Conservation (phyloP, 2,329 filamentous ascomycete genomes). For the Tolypocladium cylindrosporum region DNA sequence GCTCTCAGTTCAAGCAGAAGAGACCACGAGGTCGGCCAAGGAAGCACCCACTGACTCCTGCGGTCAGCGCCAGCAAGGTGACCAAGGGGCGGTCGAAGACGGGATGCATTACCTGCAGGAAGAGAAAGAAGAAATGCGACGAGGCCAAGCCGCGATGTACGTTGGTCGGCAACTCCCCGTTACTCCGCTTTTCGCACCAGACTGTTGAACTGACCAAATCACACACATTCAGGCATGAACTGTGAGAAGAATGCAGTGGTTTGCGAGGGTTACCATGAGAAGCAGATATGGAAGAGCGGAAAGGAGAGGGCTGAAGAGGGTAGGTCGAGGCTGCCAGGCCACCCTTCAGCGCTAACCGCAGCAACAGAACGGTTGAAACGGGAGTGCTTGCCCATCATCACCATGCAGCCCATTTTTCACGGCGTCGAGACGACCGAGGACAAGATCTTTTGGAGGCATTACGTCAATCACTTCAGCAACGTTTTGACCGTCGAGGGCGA, state of each 20-base stretch:
- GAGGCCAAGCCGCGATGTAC: slow-evolving; percentile 57
- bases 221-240: slow-evolving; percentile 53
- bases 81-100: slow-evolving; percentile 69
- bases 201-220: slow-evolving; percentile 3
- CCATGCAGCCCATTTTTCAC: slow-evolving; percentile 59
- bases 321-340: slow-evolving; percentile 18
- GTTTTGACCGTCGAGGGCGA: slow-evolving; percentile 77
- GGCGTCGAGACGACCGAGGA: slow-evolving; percentile 76
- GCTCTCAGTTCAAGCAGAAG: slow-evolving; percentile 37
- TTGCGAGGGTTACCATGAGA: slow-evolving; percentile 82
- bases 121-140: slow-evolving; percentile 64
- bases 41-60: slow-evolving; percentile 62
- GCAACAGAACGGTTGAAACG: slow-evolving; percentile 38
- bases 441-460: slow-evolving; percentile 73
- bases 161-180: background rate
- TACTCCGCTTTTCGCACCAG: background rate
- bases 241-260: slow-evolving; percentile 90
- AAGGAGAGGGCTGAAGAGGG: slow-evolving; percentile 65
- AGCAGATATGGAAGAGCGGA: slow-evolving; percentile 79
- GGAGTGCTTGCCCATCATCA: slow-evolving; percentile 41
- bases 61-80: slow-evolving; percentile 52
- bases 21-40: slow-evolving; percentile 70
- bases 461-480: slow-evolving; percentile 67
- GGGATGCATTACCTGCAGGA: slow-evolving; percentile 57
- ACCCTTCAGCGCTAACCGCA: slow-evolving; percentile 4